Base-by-base conservation (phyloP, 225 moss, liverwort and hornwort species). In the Antitrichia curtipendula region DNA sequence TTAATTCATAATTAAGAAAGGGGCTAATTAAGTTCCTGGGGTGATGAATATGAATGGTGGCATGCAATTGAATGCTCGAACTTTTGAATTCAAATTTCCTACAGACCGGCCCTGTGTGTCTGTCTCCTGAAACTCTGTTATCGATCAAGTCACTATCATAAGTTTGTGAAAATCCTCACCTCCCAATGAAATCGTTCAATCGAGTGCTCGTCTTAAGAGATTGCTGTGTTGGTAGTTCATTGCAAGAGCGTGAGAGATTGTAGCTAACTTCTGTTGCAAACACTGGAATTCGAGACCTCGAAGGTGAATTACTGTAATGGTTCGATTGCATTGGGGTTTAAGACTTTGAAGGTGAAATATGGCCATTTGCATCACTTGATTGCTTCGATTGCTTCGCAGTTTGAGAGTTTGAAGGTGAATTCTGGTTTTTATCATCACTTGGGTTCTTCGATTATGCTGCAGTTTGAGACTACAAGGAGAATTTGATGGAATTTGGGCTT, bases 161-260 rank as follows among this genome's bases (percentile, higher is more conserved):
- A 49, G 34, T 10, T 13, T 0, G n/a, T 77, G 38, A 25, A 38
- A 53, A 16, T 77, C 5, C 10, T 28, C 18, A 8, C 1, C 8
- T 28, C 13, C 14, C 38, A 2, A 1, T 3, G 1, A 9, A 18
- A n/a, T 27, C 16, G 4, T 1, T n/a, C 27, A 1, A 2, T 22
- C 1, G 22, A 10, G 15, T 2, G 10, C 16, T 34, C 9, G 4
- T 5, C 15, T 0, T 0, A 1, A 13, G 18, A 14, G 41, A 31
- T 31, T 22, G 13, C 6, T 15, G 5, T 20, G 13, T 29, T 20
- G 4, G 43, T 9, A 8, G 8, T 4, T 2, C 28, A 31, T 9
- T 21, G 14, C 14, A 15, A 32, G 43, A 31, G 22, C 14, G 8
- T 61, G 32, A 45, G 60, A 32, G 8, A 6, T 61, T 0, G 15